These are phyloP conservation scores for Pleurotus djamor DNA, from an alignment of 768 basidiomycete genomes.

Conservation along the genomic window DNA sequence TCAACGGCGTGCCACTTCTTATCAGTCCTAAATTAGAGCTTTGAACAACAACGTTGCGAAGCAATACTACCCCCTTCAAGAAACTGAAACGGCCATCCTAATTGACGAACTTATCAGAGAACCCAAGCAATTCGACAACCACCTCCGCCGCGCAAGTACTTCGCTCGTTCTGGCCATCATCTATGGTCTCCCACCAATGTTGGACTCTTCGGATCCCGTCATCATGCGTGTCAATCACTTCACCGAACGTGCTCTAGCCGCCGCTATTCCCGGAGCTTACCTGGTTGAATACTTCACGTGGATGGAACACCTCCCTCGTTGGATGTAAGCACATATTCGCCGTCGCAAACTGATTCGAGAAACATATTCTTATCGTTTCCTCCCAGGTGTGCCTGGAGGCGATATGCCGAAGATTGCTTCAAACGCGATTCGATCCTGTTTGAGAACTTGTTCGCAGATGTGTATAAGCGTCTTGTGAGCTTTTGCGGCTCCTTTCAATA, in stretches of 20 bases:
- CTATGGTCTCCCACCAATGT: constrained; percentile 12
- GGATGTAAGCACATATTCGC: constrained; percentile 10
- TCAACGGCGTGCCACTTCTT: background rate
- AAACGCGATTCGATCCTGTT: constrained; percentile 10
- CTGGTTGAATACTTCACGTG: constrained; percentile 31
- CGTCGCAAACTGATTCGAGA: background rate
- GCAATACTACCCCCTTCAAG: constrained; percentile 9
- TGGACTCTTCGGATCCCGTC: constrained; percentile 8
- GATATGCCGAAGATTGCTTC: constrained; percentile 13
- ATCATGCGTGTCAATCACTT: constrained; percentile 15
- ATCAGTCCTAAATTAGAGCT: constrained; percentile 4
- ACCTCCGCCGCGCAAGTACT: constrained; percentile 7
- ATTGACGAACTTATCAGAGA: constrained; percentile 3
- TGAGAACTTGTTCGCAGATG: constrained; percentile 8
- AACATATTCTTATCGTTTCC: background rate
- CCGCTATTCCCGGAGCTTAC: constrained; percentile 28
- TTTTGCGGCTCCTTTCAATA: background rate
- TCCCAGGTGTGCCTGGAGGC: constrained; percentile 7
- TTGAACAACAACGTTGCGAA: constrained; percentile 9
- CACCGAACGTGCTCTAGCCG: constrained; percentile 21
- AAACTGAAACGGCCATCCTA: constrained; percentile 10
- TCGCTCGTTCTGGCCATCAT: constrained; percentile 12
- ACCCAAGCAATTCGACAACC: constrained; percentile 8
- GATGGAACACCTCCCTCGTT: constrained; percentile 25
- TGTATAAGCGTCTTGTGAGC: constrained; percentile 9